A percentile compares a stretch with the other conserved stretches of the same genome.
Evolutionary conservation across 2,329 filamentous ascomycete genomes (phyloP).

Genomic region (Penicillium capsulatum): DNA sequence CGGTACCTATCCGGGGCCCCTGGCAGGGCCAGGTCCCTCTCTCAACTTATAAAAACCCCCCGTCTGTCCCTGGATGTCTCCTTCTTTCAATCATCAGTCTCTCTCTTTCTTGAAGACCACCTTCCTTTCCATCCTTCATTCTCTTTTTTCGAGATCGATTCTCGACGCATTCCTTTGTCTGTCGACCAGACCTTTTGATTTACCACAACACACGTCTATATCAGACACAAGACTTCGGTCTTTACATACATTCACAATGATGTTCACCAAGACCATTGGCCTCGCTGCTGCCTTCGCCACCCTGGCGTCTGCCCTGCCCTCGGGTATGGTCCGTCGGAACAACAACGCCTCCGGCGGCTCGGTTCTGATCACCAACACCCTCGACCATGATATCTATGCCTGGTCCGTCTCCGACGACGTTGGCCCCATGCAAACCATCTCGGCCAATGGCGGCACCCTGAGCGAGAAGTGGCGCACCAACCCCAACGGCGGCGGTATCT

Average conservation of each 20-base stretch:
- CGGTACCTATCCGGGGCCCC: constrained; percentile 18
- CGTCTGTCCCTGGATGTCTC: constrained; percentile 1
- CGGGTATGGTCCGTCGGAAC: constrained; percentile 22
- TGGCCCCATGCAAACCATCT: constrained; percentile 34
- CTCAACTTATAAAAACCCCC: constrained; percentile 22
- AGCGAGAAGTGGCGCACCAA: constrained; percentile 34
- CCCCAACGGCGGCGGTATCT: constrained; percentile 40
- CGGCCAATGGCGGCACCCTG: constrained; percentile 33
- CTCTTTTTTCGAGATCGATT: constrained; percentile 26
- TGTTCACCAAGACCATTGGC: constrained; percentile 37
- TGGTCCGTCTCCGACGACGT: constrained; percentile 38
- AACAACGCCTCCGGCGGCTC: constrained; percentile 23
- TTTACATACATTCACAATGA: constrained; percentile 25
- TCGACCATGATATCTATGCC: constrained; percentile 36
- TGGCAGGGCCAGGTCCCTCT: background rate
- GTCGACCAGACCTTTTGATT: constrained; percentile 18
- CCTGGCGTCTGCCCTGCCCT: constrained; percentile 30
- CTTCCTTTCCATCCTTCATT: constrained; percentile 18
- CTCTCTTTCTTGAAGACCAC: constrained; percentile 13
- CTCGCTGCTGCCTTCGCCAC: constrained; percentile 31
- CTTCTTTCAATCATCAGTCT: constrained; percentile 11
- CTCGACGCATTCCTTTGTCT: constrained; percentile 25
- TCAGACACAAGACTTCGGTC: background rate
- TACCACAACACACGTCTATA: constrained; percentile 7
- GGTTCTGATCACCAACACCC: constrained; percentile 40